Evolutionary conservation across 2,329 filamentous ascomycete species (phyloP).

Genomic region (Camptophora hylomeconis): DNA sequence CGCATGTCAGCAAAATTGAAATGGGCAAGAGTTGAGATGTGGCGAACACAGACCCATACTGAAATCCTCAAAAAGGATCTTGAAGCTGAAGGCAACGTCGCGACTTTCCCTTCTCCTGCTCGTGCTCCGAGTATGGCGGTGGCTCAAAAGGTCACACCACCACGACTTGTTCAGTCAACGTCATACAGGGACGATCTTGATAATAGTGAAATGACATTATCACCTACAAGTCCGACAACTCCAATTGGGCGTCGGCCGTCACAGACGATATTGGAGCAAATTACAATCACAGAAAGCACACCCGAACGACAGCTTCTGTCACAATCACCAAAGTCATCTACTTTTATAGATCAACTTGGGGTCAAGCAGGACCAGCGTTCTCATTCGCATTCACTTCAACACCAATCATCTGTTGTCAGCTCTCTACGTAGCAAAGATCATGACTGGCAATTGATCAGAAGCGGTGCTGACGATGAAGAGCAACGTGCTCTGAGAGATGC

Average conservation of each 20-base stretch:
- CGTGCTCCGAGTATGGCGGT: background rate
- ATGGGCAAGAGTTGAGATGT: constrained; percentile 89
- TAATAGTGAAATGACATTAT: constrained; percentile 10
- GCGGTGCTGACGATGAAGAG: constrained; percentile 46
- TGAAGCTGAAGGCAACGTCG: constrained; percentile 51
- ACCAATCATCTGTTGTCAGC: constrained; percentile 27
- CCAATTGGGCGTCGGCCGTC: too few species aligned
- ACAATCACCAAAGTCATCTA: constrained; percentile 7
- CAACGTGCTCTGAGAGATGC: constrained; percentile 54
- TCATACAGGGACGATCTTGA: too few species aligned
- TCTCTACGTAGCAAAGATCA: constrained; percentile 23
- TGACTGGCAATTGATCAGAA: constrained; percentile 15
- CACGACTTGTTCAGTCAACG: too few species aligned
- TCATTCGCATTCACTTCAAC: constrained; percentile 19
- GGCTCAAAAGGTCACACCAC: too few species aligned
- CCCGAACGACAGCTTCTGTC: too few species aligned
- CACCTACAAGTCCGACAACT: constrained; percentile 12
- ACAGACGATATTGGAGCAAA: too few species aligned
- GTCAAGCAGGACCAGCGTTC: constrained; percentile 13
- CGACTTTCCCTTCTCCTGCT: constrained; percentile 15
- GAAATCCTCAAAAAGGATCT: constrained; percentile 79
- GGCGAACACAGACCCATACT: constrained; percentile 78
- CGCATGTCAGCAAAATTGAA: constrained; percentile 78
- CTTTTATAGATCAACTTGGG: constrained; percentile 7
- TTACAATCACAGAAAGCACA: too few species aligned